Evolutionary conservation across 192 early-diverging fungal genomes (phyloP), one percentile per base, ranked within the genome.

Genomic region (Backusella liffmaniae): DNA sequence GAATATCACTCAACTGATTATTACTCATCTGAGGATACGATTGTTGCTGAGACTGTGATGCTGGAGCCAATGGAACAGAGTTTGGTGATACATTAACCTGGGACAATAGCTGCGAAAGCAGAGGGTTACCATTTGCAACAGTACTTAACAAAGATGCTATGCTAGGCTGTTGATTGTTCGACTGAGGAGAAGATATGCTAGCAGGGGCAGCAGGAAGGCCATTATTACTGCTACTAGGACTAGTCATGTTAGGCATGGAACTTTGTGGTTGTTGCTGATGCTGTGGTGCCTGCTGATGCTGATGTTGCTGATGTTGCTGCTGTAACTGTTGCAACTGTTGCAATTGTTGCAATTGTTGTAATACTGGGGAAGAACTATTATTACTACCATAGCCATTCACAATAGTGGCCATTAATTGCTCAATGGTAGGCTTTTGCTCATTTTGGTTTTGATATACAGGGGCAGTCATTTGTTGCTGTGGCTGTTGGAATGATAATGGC

Each of bases 131-230:
- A 71, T 32, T 71, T 7, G 70, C 70, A 42, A 41, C 70, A 29
- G 70, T 71, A 71, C 70, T 71, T 49, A 71, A 16, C 42, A 71
- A 71, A 10, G 70, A 41, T 30, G 70, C 70, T 16, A 71, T 71
- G 34, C 39, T 71, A 71, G 70, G 70, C 9, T 71, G 70, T 71
- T 71, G 39, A 9, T 39, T 69, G 41, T 36, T 36, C 29, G 29
- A 29, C 35, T 69, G 67, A 15, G 39, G 42, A 13, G 41, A 13
- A 16, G 70, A 71, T 26, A 4, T 32, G 5, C 29, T 23, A 12
- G 56, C 26, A 62, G 56, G 10, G 7, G 56, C 56, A 62, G 10
- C 23, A 13, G 56, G 21, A 62, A 29, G 9, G 10, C 23, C 15
- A 12, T 29, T 62, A 62, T 29, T 62, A 29, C 56, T 29, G 29